These are phyloP conservation scores for Penicillium diatomitis DNA, from an alignment of 495 filamentous ascomycete genomes.

Conservation along the genomic window DNA sequence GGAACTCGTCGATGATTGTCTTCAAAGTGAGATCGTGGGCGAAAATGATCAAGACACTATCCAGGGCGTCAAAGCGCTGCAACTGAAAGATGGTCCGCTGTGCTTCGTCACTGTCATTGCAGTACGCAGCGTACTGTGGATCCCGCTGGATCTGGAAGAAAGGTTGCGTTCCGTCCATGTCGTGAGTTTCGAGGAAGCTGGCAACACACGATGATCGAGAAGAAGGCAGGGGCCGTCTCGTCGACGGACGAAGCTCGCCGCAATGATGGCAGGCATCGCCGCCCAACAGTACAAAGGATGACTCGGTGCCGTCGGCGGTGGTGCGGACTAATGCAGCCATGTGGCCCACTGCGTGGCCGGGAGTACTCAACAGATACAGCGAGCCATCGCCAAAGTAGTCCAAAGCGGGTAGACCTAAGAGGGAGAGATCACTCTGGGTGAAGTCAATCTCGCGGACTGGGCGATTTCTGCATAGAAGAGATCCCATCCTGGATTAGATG, in stretches of 20 bases:
- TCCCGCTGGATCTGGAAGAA: slow-evolving; percentile 5
- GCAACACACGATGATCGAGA: not conserved
- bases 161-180: slow-evolving; percentile 7
- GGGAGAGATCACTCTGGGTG: not conserved
- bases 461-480: not conserved
- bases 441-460: not conserved
- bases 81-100: slow-evolving; percentile 31
- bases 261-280: slow-evolving; percentile 47
- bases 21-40: slow-evolving; percentile 43
- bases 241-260: slow-evolving; percentile 44
- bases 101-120: slow-evolving; percentile 7
- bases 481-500: slow-evolving; percentile 1
- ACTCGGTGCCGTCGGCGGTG: slow-evolving; percentile 13
- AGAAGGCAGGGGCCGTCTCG: slow-evolving; percentile 19
- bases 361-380: slow-evolving; percentile 38
- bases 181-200: not conserved
- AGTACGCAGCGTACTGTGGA: slow-evolving; percentile 8
- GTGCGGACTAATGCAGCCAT: slow-evolving; percentile 32
- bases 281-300: slow-evolving; percentile 31
- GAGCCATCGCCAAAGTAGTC: slow-evolving; percentile 46
- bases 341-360: slow-evolving; percentile 39
- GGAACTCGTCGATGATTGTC: slow-evolving; percentile 41
- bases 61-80: slow-evolving; percentile 39
- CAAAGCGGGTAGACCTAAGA: slow-evolving; percentile 25
- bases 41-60: slow-evolving; percentile 43